phyloP scores from a whole-genome alignment of 2,329 filamentous ascomycete species.

The Epichloe brachyelytri region DNA sequence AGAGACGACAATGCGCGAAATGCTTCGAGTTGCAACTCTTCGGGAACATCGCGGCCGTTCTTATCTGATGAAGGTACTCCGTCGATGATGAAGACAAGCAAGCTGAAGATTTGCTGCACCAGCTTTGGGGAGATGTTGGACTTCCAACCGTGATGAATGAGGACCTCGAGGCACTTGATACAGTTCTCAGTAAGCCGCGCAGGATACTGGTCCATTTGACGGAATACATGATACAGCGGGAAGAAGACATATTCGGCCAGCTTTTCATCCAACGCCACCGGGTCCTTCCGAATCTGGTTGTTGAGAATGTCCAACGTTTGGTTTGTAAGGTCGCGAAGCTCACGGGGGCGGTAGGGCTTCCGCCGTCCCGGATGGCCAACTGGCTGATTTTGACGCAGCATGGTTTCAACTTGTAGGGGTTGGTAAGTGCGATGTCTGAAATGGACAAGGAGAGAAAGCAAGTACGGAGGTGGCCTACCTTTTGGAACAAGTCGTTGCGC shows the following conservation, averaged over 20 bases:
- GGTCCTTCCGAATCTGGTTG: constrained; percentile 29
- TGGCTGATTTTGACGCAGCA: constrained; percentile 48
- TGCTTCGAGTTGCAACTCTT: constrained; percentile 63
- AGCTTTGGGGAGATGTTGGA: constrained; percentile 56
- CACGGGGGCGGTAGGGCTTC: constrained; percentile 26
- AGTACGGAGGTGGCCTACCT: constrained; percentile 16
- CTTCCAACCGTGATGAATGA: constrained; percentile 72
- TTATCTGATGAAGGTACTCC: constrained; percentile 46
- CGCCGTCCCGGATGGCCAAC: constrained; percentile 35
- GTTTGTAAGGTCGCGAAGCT: constrained; percentile 32
- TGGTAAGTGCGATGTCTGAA: not conserved
- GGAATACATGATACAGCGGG: constrained; percentile 76
- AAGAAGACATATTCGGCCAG: constrained; percentile 93
- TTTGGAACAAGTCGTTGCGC: constrained; percentile 25
- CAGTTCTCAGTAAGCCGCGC: constrained; percentile 62
- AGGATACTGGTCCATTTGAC: constrained; percentile 59
- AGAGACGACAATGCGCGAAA: constrained; percentile 58
- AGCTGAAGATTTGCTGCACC: constrained; percentile 71
- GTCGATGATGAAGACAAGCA: constrained; percentile 71
- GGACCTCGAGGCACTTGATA: constrained; percentile 58
- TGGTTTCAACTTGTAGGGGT: constrained; percentile 43
- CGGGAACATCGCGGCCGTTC: constrained; percentile 34
- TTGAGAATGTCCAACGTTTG: constrained; percentile 35
- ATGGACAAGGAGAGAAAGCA: not conserved
- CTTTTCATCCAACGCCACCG: constrained; percentile 55